phyloP scores from a whole-genome alignment of 371 early-diverging fungal genomes.

The Mortierella polycephala region DNA sequence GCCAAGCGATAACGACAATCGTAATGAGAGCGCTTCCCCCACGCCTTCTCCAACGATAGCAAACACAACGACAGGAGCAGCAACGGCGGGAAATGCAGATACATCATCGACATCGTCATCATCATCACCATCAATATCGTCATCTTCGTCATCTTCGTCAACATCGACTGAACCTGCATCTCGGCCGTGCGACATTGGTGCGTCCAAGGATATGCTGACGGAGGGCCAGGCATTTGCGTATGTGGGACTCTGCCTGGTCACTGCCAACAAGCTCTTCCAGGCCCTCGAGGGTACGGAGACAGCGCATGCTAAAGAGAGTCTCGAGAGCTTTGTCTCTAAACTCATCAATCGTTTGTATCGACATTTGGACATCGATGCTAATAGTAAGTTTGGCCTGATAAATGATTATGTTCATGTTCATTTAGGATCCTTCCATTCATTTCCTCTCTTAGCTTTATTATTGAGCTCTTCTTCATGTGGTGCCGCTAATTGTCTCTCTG shows the following conservation, averaged over 20 bases:
- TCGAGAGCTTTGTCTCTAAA: constrained; percentile 52
- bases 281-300: constrained; percentile 47
- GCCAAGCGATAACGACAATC: constrained; percentile 3
- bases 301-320: constrained; percentile 47
- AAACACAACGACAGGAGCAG: no score
- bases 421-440: neutral
- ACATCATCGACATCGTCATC: neutral
- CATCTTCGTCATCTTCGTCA: constrained; percentile 2
- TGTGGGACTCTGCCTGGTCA: constrained; percentile 50
- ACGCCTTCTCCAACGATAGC: no score
- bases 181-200: constrained; percentile 27
- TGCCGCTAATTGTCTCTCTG: no score
- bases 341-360: constrained; percentile 43
- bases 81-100: no score
- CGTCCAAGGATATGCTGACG: constrained; percentile 50
- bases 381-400: constrained; percentile 35
- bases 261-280: constrained; percentile 47
- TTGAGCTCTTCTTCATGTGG: no score
- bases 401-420: neutral
- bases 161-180: constrained; percentile 4
- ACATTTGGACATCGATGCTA: constrained; percentile 46
- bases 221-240: constrained; percentile 52
- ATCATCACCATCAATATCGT: constrained; percentile 3
- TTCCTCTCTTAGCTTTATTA: neutral
- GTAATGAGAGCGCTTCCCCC: constrained; percentile 12